phyloP scores from a whole-genome alignment of 768 basidiomycete genomes.

The Cystofilobasidium ferigula region DNA sequence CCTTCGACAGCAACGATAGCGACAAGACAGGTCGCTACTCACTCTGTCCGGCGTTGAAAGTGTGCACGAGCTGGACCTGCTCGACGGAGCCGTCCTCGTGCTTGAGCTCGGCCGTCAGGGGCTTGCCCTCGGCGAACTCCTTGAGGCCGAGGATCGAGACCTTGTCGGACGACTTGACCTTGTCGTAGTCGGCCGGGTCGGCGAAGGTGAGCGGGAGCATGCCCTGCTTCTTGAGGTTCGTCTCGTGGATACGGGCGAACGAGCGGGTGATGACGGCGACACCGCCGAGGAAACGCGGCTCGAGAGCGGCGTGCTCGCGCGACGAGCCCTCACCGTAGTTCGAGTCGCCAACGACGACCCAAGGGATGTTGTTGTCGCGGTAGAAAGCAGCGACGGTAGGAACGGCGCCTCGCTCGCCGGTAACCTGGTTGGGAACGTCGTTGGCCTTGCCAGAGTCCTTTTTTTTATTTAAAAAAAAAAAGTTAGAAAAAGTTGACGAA shows the following conservation, averaged over 20 bases:
- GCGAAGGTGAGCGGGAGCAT: slow-evolving; percentile 74
- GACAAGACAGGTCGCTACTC: slow-evolving; percentile 38
- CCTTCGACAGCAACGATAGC: background rate
- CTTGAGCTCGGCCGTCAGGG: slow-evolving; percentile 69
- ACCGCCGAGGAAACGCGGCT: slow-evolving; percentile 89
- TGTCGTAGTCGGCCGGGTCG: slow-evolving; percentile 88
- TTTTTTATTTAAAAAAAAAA: no score
- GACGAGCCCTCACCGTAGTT: slow-evolving; percentile 97
- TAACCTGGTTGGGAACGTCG: slow-evolving; percentile 76
- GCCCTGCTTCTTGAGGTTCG: slow-evolving; percentile 96
- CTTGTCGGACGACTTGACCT: slow-evolving; percentile 72
- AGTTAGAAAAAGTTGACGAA: no score
- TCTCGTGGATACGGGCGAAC: slow-evolving; percentile 89
- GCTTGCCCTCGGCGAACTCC: slow-evolving; percentile 79
- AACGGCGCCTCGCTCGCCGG: slow-evolving; percentile 73
- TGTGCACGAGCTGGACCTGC: slow-evolving; percentile 71
- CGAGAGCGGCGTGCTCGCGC: slow-evolving; percentile 93
- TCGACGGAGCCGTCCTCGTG: slow-evolving; percentile 52
- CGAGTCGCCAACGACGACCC: slow-evolving; percentile 82
- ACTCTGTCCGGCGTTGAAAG: slow-evolving; percentile 91
- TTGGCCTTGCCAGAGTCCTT: slow-evolving; percentile 96
- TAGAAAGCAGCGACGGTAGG: slow-evolving; percentile 78
- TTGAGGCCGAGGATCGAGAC: slow-evolving; percentile 83
- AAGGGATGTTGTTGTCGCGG: slow-evolving; percentile 78
- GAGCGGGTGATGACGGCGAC: slow-evolving; percentile 91